phyloP scores from a whole-genome alignment of 225 moss, liverwort and hornwort genomes.

The Takakia lepidozioides region DNA sequence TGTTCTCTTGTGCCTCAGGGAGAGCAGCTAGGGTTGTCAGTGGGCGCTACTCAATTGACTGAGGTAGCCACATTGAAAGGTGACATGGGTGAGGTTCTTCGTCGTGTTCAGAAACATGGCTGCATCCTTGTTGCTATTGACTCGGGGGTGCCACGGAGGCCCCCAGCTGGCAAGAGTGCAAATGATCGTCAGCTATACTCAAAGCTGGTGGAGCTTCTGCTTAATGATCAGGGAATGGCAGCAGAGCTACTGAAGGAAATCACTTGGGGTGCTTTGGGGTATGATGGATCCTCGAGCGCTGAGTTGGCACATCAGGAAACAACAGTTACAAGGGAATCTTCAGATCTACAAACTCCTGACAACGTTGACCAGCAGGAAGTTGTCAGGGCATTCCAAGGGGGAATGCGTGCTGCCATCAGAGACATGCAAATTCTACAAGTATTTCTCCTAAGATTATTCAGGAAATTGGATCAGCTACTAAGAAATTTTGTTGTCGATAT shows the following conservation, averaged over 20 bases:
- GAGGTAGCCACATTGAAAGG: no score
- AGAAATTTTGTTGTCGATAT: constrained; percentile 69
- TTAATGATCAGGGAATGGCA: constrained; percentile 68
- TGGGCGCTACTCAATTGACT: no score
- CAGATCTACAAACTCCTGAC: no score
- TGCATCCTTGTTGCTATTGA: constrained; percentile 80
- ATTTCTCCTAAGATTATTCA: constrained; percentile 65
- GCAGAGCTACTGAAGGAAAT: constrained; percentile 61
- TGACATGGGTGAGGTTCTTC: no score
- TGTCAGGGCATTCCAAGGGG: constrained; percentile 71
- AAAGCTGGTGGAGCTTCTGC: constrained; percentile 76
- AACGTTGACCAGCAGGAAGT: constrained; percentile 48
- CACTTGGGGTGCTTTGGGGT: constrained; percentile 52
- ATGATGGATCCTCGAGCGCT: no score
- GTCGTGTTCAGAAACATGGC: no score
- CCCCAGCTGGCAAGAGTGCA: constrained; percentile 66
- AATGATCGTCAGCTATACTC: constrained; percentile 70
- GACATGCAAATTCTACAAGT: constrained; percentile 78
- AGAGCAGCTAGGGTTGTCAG: no score
- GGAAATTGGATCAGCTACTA: constrained; percentile 64
- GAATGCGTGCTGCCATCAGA: constrained; percentile 42
- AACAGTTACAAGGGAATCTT: no score
- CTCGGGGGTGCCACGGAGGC: constrained; percentile 84
- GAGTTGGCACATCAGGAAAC: no score
- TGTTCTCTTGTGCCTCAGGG: no score